phyloP scores from a whole-genome alignment of 257 asterid species.

The Solanum gandarillasii region DNA sequence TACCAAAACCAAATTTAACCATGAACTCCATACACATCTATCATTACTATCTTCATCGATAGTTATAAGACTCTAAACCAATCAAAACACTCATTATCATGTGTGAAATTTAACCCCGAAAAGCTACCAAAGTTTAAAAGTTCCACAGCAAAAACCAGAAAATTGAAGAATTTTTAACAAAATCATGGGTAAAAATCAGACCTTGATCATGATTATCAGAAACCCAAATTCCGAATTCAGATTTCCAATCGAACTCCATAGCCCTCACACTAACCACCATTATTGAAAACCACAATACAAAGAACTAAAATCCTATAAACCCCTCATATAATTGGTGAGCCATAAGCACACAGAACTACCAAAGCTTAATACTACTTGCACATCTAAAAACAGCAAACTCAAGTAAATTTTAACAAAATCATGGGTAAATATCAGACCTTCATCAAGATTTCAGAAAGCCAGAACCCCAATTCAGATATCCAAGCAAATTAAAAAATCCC shows the following conservation, averaged over 20 bases:
- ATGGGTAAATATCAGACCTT: background rate
- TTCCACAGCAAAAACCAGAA: background rate
- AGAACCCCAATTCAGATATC: background rate
- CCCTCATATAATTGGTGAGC: background rate
- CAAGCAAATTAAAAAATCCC: background rate
- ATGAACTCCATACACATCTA: background rate
- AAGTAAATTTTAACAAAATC: background rate
- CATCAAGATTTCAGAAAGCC: constrained; percentile 30
- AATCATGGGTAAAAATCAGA: background rate
- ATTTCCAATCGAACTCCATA: background rate
- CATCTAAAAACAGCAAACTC: background rate
- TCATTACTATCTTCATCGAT: background rate
- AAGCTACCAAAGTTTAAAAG: background rate
- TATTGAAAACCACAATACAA: background rate
- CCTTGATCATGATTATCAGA: constrained; percentile 36
- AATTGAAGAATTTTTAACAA: background rate
- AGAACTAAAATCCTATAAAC: background rate
- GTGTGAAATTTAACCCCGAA: background rate
- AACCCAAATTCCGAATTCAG: background rate
- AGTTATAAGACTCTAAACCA: background rate
- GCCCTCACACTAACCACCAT: background rate
- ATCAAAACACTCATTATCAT: background rate
- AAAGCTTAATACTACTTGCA: background rate
- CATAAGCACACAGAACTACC: background rate
- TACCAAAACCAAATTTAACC: background rate